Conservation (phyloP, 257 asterid species). For the Euphrasia confusa region DNA sequence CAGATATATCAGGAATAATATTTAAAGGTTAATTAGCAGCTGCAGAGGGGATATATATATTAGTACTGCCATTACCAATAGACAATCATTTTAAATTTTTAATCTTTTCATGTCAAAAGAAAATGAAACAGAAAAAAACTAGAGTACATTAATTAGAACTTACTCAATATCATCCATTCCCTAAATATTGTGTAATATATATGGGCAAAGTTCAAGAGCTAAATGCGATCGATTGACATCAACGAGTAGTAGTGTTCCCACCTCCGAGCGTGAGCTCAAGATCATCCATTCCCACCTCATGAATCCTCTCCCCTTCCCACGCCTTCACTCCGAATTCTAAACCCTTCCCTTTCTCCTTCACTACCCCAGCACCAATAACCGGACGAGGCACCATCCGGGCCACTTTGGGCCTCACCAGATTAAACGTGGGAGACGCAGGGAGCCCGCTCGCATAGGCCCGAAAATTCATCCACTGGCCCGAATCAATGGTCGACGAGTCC, state of each 20-base stretch:
- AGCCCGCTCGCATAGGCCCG: conserved; percentile 40
- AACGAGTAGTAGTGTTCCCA: conserved; percentile 34
- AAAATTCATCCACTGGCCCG: conserved; percentile 93
- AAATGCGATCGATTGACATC: neutral
- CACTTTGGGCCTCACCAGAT: conserved; percentile 42
- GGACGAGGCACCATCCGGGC: too few species aligned
- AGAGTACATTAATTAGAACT: too few species aligned
- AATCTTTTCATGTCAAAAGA: neutral
- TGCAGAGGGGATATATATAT: too few species aligned
- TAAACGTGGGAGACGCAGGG: conserved; percentile 88
- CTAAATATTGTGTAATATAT: too few species aligned
- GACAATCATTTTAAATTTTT: too few species aligned
- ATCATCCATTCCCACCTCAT: conserved; percentile 88
- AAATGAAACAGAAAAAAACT: neutral
- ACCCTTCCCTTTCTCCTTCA: conserved; percentile 41
- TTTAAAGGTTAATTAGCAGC: too few species aligned
- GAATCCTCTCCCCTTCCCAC: conserved; percentile 99
- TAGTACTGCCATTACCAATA: too few species aligned
- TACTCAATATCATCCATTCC: too few species aligned
- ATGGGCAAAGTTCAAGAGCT: too few species aligned
- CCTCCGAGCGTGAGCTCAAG: conserved; percentile 75
- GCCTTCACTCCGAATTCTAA: conserved; percentile 73
- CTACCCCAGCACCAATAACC: too few species aligned
- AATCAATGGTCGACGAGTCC: conserved; percentile 75
- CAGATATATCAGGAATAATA: too few species aligned